These are phyloP conservation scores for Mycotypha africana DNA, from an alignment of 371 early-diverging fungal species.

Conservation along the genomic window DNA sequence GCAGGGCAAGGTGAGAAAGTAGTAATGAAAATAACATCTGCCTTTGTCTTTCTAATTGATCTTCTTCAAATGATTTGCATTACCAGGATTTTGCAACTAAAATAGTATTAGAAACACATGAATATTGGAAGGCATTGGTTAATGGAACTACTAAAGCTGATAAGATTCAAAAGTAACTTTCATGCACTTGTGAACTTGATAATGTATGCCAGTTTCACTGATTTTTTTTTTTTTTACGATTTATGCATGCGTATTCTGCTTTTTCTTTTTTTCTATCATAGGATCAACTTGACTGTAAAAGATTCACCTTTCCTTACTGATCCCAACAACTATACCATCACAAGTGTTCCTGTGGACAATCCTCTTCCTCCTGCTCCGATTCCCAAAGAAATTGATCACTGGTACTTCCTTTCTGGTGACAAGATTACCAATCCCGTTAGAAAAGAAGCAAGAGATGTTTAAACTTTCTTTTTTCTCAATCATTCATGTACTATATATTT, in stretches of 20 bases:
- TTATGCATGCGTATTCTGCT: background rate
- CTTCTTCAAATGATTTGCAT: too few species aligned
- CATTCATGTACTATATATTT: too few species aligned
- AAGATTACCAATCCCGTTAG: too few species aligned
- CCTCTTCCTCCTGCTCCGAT: constrained; percentile 37
- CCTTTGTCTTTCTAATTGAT: constrained; percentile 1
- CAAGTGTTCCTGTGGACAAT: constrained; percentile 43
- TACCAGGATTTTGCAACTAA: constrained; percentile 78
- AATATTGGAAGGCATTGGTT: constrained; percentile 88
- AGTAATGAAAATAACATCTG: background rate
- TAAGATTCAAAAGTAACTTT: constrained; percentile 52
- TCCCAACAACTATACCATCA: constrained; percentile 43
- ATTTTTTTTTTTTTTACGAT: background rate
- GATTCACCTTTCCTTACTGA: constrained; percentile 61
- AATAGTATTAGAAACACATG: constrained; percentile 85
- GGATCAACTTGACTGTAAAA: constrained; percentile 61
- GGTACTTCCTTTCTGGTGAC: too few species aligned
- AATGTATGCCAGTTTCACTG: too few species aligned
- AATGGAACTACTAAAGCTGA: constrained; percentile 57
- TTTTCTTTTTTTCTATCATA: too few species aligned
- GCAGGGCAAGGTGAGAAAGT: constrained; percentile 57
- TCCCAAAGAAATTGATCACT: constrained; percentile 73
- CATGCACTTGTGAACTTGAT: background rate
- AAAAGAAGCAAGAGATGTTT: too few species aligned
- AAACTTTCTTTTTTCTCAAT: too few species aligned